Evolutionary conservation across 441 rosid genomes (phyloP).

Genomic region (Gossypium aridum): DNA sequence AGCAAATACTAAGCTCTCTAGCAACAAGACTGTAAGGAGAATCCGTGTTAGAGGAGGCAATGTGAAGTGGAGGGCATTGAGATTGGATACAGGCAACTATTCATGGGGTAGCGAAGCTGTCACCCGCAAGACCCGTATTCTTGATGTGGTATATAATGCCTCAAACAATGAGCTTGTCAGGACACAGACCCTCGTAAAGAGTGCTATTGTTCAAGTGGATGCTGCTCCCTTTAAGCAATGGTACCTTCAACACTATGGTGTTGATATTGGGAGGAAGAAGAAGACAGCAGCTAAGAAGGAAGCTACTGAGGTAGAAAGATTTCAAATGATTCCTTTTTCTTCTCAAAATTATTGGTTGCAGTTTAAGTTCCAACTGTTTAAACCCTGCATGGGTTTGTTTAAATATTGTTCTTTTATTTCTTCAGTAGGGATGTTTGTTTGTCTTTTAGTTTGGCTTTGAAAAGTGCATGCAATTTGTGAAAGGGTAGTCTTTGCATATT

Average conservation of each 20-base stretch:
- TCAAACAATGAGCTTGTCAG: slow-evolving; percentile 76
- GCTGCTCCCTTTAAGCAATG: slow-evolving; percentile 73
- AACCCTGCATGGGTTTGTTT: background rate
- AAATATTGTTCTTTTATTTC: too few relatives aligned
- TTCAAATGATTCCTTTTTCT: background rate
- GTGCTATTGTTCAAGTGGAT: slow-evolving; percentile 70
- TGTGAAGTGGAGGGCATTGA: slow-evolving; percentile 73
- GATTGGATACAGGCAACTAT: slow-evolving; percentile 67
- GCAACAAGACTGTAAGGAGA: slow-evolving; percentile 72
- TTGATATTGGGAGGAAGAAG: slow-evolving; percentile 74
- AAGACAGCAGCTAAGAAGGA: slow-evolving; percentile 48
- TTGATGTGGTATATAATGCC: slow-evolving; percentile 73
- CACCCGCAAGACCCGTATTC: slow-evolving; percentile 68
- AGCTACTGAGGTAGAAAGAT: slow-evolving; percentile 36
- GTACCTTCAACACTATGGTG: slow-evolving; percentile 62
- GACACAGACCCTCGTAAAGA: slow-evolving; percentile 67
- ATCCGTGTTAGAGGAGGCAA: slow-evolving; percentile 69
- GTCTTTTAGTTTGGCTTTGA: too few relatives aligned
- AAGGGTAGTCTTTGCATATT: too few relatives aligned
- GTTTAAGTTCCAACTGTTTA: background rate
- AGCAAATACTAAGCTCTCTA: slow-evolving; percentile 67
- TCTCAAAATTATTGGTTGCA: too few relatives aligned
- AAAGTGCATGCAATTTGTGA: too few relatives aligned
- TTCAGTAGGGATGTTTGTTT: too few relatives aligned
- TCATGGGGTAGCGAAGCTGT: slow-evolving; percentile 78